A percentile compares a stretch with the other conserved stretches of the same genome.
These are phyloP conservation scores for Yarrowia sp. DNA, from an alignment of 805 yeast species.

Conservation along the genomic window DNA sequence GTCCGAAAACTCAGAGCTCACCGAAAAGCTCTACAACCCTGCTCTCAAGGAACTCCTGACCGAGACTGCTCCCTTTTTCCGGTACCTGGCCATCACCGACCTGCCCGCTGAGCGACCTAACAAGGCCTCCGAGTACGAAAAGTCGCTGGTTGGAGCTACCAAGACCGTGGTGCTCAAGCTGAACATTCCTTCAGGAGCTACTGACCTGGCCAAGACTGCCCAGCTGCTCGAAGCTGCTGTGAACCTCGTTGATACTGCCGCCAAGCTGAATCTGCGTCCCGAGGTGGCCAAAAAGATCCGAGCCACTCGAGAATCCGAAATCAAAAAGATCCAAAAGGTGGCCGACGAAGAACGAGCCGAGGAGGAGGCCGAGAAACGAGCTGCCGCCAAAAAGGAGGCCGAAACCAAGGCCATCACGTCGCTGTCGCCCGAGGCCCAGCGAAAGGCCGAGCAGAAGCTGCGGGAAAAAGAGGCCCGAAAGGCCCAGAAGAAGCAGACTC, in stretches of 20 bases:
- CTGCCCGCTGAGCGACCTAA: slow-evolving; percentile 72
- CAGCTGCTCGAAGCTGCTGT: slow-evolving; percentile 55
- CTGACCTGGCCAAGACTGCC: slow-evolving; percentile 50
- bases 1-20: slow-evolving; percentile 84
- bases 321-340: slow-evolving; percentile 63
- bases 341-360: slow-evolving; percentile 65
- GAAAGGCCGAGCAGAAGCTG: slow-evolving; percentile 72
- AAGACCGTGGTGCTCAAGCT: slow-evolving; percentile 49
- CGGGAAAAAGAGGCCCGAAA: slow-evolving; percentile 79
- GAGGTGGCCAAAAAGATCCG: slow-evolving; percentile 75
- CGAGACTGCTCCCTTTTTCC: slow-evolving; percentile 48
- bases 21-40: slow-evolving; percentile 55
- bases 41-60: slow-evolving; percentile 46
- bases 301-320: slow-evolving; percentile 73
- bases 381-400: slow-evolving; percentile 49
- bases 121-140: slow-evolving; percentile 50
- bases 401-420: slow-evolving; percentile 63
- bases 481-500: slow-evolving; percentile 36
- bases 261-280: slow-evolving; percentile 53
- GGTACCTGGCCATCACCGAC: slow-evolving; percentile 78
- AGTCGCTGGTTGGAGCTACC: slow-evolving; percentile 39
- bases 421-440: slow-evolving; percentile 73
- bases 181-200: slow-evolving; percentile 47
- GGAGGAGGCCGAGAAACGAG: slow-evolving; percentile 63
- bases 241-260: slow-evolving; percentile 55